Conservation (phyloP, 768 basidiomycete species). For the Auricularia heimuer region DNA sequence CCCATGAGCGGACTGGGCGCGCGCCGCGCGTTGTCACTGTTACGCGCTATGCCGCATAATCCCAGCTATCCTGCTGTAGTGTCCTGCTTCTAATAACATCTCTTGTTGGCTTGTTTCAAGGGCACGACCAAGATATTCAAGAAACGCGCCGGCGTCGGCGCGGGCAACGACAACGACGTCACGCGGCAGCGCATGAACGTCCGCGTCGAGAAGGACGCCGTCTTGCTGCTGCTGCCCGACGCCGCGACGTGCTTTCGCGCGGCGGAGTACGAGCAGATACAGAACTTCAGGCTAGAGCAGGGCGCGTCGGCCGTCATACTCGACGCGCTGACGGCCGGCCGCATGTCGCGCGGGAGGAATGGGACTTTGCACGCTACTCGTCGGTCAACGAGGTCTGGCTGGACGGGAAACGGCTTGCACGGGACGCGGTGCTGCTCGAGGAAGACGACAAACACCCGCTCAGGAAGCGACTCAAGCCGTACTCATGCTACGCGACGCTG, state of each 20-base stretch:
- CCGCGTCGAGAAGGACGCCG: slow-evolving; percentile 38
- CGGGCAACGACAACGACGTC: slow-evolving; percentile 4
- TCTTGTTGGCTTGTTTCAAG: slow-evolving; percentile 27
- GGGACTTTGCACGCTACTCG: slow-evolving; percentile 78
- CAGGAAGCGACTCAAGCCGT: slow-evolving; percentile 58
- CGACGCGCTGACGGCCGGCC: slow-evolving; percentile 89
- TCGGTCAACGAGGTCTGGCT: slow-evolving; percentile 78
- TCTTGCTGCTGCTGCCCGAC: slow-evolving; percentile 78
- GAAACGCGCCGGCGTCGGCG: slow-evolving; percentile 29
- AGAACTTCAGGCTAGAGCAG: slow-evolving; percentile 59
- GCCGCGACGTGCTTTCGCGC: slow-evolving; percentile 86
- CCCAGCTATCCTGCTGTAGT: background rate
- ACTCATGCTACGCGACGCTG: slow-evolving; percentile 83
- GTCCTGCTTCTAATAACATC: background rate
- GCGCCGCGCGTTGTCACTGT: background rate
- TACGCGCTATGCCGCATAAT: background rate
- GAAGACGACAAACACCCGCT: slow-evolving; percentile 39
- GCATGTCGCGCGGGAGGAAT: slow-evolving; percentile 79
- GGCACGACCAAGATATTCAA: slow-evolving; percentile 96
- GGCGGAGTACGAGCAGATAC: slow-evolving; percentile 75
- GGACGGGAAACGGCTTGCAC: slow-evolving; percentile 52
- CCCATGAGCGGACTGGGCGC: background rate
- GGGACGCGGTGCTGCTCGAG: slow-evolving; percentile 72
- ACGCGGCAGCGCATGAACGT: slow-evolving; percentile 62
- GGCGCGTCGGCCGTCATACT: slow-evolving; percentile 63